phyloP scores from a whole-genome alignment of 805 yeast genomes.

The Kregervanrija pseudodelftensis region DNA sequence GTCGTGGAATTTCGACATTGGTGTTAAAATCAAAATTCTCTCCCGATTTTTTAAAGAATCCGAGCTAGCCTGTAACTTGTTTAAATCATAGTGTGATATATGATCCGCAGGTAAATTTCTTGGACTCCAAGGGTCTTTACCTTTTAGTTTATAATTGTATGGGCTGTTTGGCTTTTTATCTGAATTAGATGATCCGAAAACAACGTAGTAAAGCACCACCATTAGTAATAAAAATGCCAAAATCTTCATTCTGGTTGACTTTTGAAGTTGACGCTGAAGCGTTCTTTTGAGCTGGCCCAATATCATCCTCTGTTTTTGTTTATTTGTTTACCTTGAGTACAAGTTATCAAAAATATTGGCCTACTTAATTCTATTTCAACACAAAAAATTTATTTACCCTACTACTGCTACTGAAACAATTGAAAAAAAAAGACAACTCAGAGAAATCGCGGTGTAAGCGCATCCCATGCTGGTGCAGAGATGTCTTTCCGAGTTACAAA shows the following conservation, averaged over 20 bases:
- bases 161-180: slow-evolving; percentile 18
- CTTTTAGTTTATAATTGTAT: slow-evolving; percentile 37
- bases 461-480: too few relatives aligned
- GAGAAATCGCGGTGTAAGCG: too few relatives aligned
- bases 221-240: too few relatives aligned
- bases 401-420: too few relatives aligned
- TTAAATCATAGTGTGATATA: slow-evolving; percentile 78
- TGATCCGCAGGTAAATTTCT: slow-evolving; percentile 63
- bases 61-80: slow-evolving; percentile 63
- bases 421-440: too few relatives aligned
- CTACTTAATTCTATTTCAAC: too few relatives aligned
- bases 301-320: too few relatives aligned
- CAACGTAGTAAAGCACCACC: neutral
- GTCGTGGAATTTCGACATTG: slow-evolving; percentile 79
- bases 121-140: slow-evolving; percentile 45
- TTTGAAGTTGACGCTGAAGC: neutral
- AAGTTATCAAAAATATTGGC: too few relatives aligned
- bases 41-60: slow-evolving; percentile 72
- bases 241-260: neutral
- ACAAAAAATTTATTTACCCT: too few relatives aligned
- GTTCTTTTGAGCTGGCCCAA: too few relatives aligned
- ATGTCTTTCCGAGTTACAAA: too few relatives aligned
- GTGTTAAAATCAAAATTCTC: slow-evolving; percentile 79
- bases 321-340: too few relatives aligned
- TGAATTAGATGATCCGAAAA: neutral